Evolutionary conservation across 345 rosid species (phyloP).

Genomic region (Diplotaxis tenuifolia): DNA sequence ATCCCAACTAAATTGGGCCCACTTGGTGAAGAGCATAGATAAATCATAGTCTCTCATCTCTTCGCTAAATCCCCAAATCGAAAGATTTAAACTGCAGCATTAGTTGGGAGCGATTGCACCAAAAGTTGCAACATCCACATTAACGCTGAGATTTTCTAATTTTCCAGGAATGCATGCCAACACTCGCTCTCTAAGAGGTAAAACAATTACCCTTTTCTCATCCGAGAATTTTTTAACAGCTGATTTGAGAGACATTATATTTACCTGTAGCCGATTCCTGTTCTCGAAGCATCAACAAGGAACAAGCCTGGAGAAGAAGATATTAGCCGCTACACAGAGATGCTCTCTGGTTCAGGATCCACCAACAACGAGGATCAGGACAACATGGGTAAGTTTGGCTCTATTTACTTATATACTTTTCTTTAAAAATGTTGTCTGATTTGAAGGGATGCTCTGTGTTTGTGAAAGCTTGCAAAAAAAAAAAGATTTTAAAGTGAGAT

Average conservation of each 20-base stretch:
- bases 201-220: neutral
- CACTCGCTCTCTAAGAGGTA: constrained; percentile 6
- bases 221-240: neutral
- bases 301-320: constrained; percentile 4
- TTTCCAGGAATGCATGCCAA: neutral
- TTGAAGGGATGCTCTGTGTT: neutral
- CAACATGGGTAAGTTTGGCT: neutral
- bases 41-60: neutral
- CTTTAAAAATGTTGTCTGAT: neutral
- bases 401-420: neutral
- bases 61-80: neutral
- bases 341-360: constrained; percentile 1
- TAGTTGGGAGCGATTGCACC: neutral
- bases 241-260: neutral
- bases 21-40: neutral
- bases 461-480: neutral
- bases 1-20: neutral
- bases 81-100: neutral
- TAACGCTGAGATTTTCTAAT: neutral
- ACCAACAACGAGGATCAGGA: neutral
- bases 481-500: neutral
- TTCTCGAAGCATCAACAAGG: constrained; percentile 11
- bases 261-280: neutral
- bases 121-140: neutral
- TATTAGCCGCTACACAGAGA: neutral